phyloP scores from a whole-genome alignment of 192 early-diverging fungal genomes.

The Coemansia nantahalensis region DNA sequence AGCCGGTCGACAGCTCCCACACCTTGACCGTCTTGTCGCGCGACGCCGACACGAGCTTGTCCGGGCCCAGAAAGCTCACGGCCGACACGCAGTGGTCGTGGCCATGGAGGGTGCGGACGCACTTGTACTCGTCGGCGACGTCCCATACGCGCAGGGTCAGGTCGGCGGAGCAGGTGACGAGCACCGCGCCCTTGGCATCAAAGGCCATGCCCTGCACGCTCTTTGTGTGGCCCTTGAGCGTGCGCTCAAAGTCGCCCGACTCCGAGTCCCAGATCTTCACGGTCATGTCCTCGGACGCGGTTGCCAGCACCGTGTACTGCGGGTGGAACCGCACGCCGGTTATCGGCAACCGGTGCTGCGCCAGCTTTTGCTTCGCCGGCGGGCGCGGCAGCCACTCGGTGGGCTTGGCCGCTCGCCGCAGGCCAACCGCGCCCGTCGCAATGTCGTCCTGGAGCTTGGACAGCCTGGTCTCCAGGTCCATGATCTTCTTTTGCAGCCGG shows the following conservation, averaged over 20 bases:
- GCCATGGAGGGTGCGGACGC: constrained; percentile 81
- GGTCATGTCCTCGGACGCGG: constrained; percentile 88
- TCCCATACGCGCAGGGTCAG: constrained; percentile 93
- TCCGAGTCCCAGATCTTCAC: constrained; percentile 95
- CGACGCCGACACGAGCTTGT: constrained; percentile 82
- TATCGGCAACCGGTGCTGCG: constrained; percentile 79
- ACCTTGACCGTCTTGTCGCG: constrained; percentile 89
- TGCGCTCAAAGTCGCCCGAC: constrained; percentile 87
- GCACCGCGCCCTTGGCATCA: constrained; percentile 74
- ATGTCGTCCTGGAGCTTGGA: constrained; percentile 74
- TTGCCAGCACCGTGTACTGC: constrained; percentile 74
- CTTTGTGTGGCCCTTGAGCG: constrained; percentile 94
- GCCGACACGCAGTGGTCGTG: constrained; percentile 93
- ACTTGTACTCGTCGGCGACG: constrained; percentile 75
- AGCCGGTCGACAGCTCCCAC: constrained; percentile 81
- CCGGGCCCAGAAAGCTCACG: constrained; percentile 75
- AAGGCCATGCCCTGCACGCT: constrained; percentile 88
- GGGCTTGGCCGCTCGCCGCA: constrained; percentile 52
- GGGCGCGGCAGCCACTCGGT: constrained; percentile 82
- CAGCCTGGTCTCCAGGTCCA: constrained; percentile 87
- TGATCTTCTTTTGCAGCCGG: constrained; percentile 90
- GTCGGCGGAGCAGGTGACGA: constrained; percentile 92
- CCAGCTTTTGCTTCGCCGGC: constrained; percentile 70
- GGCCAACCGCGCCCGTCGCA: constrained; percentile 49
- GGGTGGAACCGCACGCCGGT: constrained; percentile 87